phyloP scores from a whole-genome alignment of 2,329 filamentous ascomycete species.

The Septoria linicola region DNA sequence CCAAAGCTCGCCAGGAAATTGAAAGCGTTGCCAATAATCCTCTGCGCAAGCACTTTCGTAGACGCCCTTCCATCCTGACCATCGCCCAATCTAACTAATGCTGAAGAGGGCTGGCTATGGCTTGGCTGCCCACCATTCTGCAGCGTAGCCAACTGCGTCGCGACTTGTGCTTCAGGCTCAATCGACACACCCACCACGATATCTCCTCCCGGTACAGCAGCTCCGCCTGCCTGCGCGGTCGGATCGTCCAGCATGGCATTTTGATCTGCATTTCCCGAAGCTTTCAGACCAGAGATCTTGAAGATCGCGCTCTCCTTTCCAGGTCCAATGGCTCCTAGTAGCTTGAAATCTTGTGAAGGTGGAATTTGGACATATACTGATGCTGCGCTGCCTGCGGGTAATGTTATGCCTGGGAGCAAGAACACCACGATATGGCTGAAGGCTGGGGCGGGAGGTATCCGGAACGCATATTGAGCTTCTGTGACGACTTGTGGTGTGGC shows the following conservation, averaged over 20 bases:
- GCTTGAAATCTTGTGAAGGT: slow-evolving; percentile 63
- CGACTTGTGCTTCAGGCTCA: slow-evolving; percentile 72
- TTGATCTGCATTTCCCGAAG: slow-evolving; percentile 48
- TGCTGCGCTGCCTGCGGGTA: slow-evolving; percentile 76
- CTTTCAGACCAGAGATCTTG: slow-evolving; percentile 59
- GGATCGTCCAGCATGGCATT: slow-evolving; percentile 50
- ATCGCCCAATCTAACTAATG: slow-evolving; percentile 37
- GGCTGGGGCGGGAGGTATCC: slow-evolving; percentile 59
- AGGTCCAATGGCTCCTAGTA: slow-evolving; percentile 84
- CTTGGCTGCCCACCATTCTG: slow-evolving; percentile 39
- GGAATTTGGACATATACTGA: slow-evolving; percentile 85
- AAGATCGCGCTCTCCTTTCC: slow-evolving; percentile 93
- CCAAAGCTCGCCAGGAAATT: slow-evolving; percentile 92
- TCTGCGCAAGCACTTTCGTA: slow-evolving; percentile 81
- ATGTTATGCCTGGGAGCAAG: slow-evolving; percentile 71
- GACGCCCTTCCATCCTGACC: slow-evolving; percentile 44
- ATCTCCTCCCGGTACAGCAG: slow-evolving; percentile 39
- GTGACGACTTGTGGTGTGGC: slow-evolving; percentile 57
- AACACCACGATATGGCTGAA: slow-evolving; percentile 83
- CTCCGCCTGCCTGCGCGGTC: slow-evolving; percentile 23
- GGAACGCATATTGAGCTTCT: slow-evolving; percentile 62
- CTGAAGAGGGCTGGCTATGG: slow-evolving; percentile 27
- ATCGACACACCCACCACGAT: slow-evolving; percentile 79
- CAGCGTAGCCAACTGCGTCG: slow-evolving; percentile 64
- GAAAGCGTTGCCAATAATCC: slow-evolving; percentile 95